Evolutionary conservation across 805 yeast species (phyloP).

Genomic region (Yarrowia sp.): DNA sequence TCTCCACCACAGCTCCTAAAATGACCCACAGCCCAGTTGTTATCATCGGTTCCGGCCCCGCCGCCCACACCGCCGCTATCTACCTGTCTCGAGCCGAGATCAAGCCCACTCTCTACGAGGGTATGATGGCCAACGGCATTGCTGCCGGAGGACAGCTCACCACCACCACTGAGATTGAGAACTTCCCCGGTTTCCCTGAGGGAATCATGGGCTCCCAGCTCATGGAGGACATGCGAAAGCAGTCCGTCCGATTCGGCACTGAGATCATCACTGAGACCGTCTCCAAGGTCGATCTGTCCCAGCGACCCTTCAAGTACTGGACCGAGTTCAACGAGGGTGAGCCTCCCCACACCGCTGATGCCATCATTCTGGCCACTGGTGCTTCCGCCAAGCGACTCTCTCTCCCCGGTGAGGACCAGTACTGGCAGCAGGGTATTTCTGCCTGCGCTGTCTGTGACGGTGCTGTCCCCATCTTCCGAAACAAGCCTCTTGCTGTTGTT

Average conservation of each 20-base stretch:
- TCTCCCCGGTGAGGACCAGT: constrained; percentile 93
- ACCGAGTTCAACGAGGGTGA: constrained; percentile 90
- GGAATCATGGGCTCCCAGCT: constrained; percentile 83
- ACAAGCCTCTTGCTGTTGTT: constrained; percentile 93
- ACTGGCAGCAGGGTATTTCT: constrained; percentile 99
- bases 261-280: constrained; percentile 93
- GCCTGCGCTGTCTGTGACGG: constrained; percentile 99
- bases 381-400: constrained; percentile 94
- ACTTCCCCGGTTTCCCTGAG: constrained; percentile 97
- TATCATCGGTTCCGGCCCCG: constrained; percentile 88
- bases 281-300: constrained; percentile 82
- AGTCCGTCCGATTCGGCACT: constrained; percentile 84
- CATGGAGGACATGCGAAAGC: constrained; percentile 93
- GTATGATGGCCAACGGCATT: constrained; percentile 93
- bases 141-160: constrained; percentile 99
- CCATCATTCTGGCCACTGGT: constrained; percentile 93
- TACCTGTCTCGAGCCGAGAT: constrained; percentile 95
- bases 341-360: constrained; percentile 88
- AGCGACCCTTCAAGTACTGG: constrained; percentile 95
- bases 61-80: constrained; percentile 99
- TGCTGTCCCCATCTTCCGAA: constrained; percentile 97
- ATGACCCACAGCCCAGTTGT: constrained; percentile 38
- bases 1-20: constrained; percentile 21
- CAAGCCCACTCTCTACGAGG: constrained; percentile 90
- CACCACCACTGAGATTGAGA: constrained; percentile 97